Conservation (phyloP, 1,284 basidiomycete genomes). For the Uromyces viciae-fabae region DNA sequence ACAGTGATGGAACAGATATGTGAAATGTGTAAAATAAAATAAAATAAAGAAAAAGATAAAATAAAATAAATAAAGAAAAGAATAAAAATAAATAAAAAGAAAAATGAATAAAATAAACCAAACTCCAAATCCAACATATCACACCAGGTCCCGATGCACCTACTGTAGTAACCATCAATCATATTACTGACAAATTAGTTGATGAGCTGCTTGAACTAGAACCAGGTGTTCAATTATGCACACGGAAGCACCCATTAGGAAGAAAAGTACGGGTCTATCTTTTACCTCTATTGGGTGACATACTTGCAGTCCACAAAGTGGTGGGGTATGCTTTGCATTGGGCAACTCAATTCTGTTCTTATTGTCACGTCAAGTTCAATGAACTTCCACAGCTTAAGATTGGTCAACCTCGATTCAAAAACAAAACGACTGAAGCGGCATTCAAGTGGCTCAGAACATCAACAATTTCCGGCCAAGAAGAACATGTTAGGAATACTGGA, state of each 20-base stretch:
- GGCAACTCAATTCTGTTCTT: background rate
- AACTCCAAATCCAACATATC: background rate
- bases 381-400: background rate
- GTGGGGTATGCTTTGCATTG: conserved; percentile 14
- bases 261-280: background rate
- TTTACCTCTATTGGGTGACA: conserved; percentile 6
- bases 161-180: background rate
- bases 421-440: background rate
- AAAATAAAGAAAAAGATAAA: too few species aligned
- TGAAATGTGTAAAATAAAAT: too few species aligned
- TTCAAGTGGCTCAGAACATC: background rate
- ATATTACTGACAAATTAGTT: background rate
- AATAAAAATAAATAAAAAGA: too few species aligned
- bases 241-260: background rate
- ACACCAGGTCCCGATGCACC: conserved; percentile 9
- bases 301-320: conserved; percentile 4
- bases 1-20: too few species aligned
- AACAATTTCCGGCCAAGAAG: background rate
- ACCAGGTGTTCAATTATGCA: background rate
- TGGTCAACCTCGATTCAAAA: background rate
- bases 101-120: too few species aligned
- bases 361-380: background rate
- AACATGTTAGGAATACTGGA: background rate
- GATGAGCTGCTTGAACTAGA: conserved; percentile 8
- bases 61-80: too few species aligned